These are phyloP conservation scores for Ceriops zippeliana DNA, from an alignment of 345 rosid genomes.

Conservation along the genomic window DNA sequence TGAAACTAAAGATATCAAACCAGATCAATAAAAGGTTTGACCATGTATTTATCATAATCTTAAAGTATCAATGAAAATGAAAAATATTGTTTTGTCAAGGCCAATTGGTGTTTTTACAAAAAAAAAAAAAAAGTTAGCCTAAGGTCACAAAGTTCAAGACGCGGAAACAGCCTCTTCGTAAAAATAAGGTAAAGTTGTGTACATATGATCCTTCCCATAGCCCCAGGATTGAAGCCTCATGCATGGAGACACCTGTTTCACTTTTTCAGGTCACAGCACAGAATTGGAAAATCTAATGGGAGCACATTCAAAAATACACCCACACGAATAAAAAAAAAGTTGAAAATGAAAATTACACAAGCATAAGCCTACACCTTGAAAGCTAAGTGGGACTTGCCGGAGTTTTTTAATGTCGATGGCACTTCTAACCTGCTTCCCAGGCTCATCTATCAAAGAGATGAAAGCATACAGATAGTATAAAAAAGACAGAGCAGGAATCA, in stretches of 20 bases:
- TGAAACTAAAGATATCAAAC: constrained; percentile 59
- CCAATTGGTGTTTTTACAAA: too few relatives aligned
- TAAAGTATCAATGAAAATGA: background rate
- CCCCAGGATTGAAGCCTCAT: too few relatives aligned
- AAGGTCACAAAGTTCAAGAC: too few relatives aligned
- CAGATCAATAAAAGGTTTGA: constrained; percentile 1
- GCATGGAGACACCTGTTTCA: too few relatives aligned
- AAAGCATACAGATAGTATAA: background rate
- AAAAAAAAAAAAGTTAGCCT: too few relatives aligned
- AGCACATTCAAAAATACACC: background rate
- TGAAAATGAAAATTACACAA: background rate
- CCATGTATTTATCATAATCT: background rate
- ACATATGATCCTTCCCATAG: too few relatives aligned
- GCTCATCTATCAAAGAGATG: constrained; percentile 58
- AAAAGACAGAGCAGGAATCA: too few relatives aligned
- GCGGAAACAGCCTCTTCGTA: too few relatives aligned
- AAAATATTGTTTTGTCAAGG: too few relatives aligned
- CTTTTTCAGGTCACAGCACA: background rate
- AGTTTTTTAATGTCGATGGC: constrained; percentile 85
- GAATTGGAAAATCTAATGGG: background rate
- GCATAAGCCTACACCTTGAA: constrained; percentile 56
- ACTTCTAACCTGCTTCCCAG: constrained; percentile 96
- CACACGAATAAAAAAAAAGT: background rate
- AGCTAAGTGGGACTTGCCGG: constrained; percentile 80
- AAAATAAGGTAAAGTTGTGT: background rate